Evolutionary conservation across 1,284 basidiomycete species (phyloP), one percentile per base, ranked within the genome.

Genomic region (Farysia itapuensis): DNA sequence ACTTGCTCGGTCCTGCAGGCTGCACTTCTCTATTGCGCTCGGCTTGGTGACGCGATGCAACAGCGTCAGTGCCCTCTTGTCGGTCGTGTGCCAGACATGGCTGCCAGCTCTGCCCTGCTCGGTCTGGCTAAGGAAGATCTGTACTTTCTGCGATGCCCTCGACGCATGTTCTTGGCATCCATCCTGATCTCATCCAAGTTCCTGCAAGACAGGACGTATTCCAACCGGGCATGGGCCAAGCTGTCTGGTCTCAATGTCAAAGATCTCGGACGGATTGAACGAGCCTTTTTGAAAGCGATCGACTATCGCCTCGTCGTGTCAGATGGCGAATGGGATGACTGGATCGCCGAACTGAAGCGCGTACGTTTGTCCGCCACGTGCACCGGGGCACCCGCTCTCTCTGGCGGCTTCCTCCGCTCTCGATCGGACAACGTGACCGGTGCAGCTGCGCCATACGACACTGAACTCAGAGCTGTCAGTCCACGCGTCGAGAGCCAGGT

Each of bases 111-210:
- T 18, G 54, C 53, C 11, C 20, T 57, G 35, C 41, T 53, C 15
- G 48, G 47, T 36, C 47, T 63, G 45, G 47, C 39, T 33, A 48
- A 50, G 36, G 48, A 57, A 26, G 53, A 63, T 44, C 42, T 46
- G 8, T 33, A 45, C 25, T 35, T 60, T 16, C 30, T 49, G 18
- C 49, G 57, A 8, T 94, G 91, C 72, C 89, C 90, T 2, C 83
- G 90, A 15, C 83, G 90, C 30, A 85, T 90, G 2, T 94, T 95
- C 78, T 81, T 95, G 7, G 90, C 90, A 0, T 85, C 89, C 0
- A 80, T 95, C 26, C 90, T 95, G 54, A 81, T 90, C 33, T 90
- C 91, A 0, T 87, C 87, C 21, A 95, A 96, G 75, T 94, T 93
- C 77, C 84, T 88, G 47, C 90, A 93, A 79, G 92, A 96, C 72